A percentile compares a stretch with the other conserved stretches of the same genome.
These are phyloP conservation scores for Phytophthora fragariae DNA, from an alignment of 352 stramenopile genomes.

Conservation along the genomic window DNA sequence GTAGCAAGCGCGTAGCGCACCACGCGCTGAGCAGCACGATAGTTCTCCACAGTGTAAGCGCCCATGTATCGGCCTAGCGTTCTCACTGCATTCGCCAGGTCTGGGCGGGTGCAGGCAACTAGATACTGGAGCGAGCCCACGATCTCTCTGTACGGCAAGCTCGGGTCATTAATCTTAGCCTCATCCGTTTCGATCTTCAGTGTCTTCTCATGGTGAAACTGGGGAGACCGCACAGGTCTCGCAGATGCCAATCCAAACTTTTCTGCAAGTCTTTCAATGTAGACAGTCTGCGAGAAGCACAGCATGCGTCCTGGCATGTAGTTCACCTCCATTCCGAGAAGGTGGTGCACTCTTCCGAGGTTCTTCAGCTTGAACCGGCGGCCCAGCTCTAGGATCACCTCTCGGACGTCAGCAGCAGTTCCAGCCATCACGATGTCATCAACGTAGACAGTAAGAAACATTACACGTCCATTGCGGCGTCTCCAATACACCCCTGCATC, in stretches of 20 bases:
- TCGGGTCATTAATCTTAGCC: too few relatives aligned
- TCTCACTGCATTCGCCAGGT: too few relatives aligned
- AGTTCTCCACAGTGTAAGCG: too few relatives aligned
- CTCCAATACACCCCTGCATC: slow-evolving; percentile 18
- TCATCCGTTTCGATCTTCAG: too few relatives aligned
- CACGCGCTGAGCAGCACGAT: slow-evolving; percentile 7
- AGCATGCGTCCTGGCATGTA: not conserved
- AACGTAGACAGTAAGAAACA: slow-evolving; percentile 18
- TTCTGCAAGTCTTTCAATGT: slow-evolving; percentile 7
- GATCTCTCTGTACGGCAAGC: too few relatives aligned
- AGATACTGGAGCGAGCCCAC: too few relatives aligned
- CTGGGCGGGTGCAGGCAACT: too few relatives aligned
- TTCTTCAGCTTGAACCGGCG: slow-evolving; percentile 1
- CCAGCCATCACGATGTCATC: slow-evolving; percentile 12
- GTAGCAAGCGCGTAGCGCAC: slow-evolving; percentile 8
- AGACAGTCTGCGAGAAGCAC: slow-evolving; percentile 7
- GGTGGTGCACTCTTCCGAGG: not conserved
- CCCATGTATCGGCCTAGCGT: too few relatives aligned
- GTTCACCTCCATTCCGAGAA: slow-evolving; percentile 11
- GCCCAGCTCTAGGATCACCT: not conserved
- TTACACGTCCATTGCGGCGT: not conserved
- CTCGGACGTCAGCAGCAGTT: not conserved
- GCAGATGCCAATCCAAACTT: slow-evolving; percentile 2
- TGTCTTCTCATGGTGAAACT: slow-evolving; percentile 8
- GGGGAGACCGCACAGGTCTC: not conserved